phyloP scores from a whole-genome alignment of 257 asterid genomes.

The Solanum dulcamara region DNA sequence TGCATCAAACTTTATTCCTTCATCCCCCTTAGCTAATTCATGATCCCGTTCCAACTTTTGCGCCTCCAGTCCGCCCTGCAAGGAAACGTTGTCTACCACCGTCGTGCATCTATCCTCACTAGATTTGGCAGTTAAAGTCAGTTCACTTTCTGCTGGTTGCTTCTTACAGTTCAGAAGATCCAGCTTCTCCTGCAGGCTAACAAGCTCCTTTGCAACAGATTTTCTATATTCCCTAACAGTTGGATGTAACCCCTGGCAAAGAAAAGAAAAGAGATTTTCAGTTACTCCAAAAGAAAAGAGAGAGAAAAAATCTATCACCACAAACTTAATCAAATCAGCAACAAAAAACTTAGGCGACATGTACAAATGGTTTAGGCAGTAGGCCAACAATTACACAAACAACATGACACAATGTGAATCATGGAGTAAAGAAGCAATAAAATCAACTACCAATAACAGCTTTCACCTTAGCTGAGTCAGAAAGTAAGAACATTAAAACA shows the following conservation, averaged over 20 bases:
- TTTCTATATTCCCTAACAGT: constrained; percentile 49
- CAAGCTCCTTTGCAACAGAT: constrained; percentile 55
- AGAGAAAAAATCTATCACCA: too few species aligned
- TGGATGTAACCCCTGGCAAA: constrained; percentile 50
- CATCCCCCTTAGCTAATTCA: not conserved
- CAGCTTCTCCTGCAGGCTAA: constrained; percentile 55
- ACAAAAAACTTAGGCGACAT: not conserved
- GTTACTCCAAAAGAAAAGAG: not conserved
- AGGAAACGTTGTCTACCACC: not conserved
- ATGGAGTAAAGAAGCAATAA: not conserved
- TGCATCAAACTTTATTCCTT: not conserved
- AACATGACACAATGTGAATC: not conserved
- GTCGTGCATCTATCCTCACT: constrained; percentile 1
- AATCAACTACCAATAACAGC: not conserved
- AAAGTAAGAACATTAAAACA: not conserved
- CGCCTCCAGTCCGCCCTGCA: not conserved
- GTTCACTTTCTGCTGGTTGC: constrained; percentile 2
- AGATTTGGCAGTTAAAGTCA: not conserved
- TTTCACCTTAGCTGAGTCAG: not conserved
- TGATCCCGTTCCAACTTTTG: not conserved
- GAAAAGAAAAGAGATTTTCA: not conserved
- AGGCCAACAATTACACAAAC: not conserved
- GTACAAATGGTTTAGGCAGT: not conserved
- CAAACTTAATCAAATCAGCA: not conserved
- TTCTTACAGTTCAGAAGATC: constrained; percentile 18